These are phyloP conservation scores for Pleurotus sapidus DNA, from an alignment of 768 basidiomycete species.

Conservation along the genomic window DNA sequence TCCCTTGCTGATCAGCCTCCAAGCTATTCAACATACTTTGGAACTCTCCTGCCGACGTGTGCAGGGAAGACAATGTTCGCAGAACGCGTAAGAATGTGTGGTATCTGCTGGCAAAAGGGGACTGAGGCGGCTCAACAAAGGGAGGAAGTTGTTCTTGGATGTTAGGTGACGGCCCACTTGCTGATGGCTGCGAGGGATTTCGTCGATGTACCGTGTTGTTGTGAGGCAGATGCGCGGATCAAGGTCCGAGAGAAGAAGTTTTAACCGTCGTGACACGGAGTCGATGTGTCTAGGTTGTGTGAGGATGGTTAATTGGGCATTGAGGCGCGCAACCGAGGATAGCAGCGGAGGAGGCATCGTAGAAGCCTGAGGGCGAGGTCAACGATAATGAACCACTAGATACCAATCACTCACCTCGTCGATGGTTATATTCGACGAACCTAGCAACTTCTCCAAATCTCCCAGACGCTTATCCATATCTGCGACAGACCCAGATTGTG, in stretches of 20 bases:
- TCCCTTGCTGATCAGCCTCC: slow-evolving; percentile 70
- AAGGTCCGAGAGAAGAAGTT: slow-evolving; percentile 88
- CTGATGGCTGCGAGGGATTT: slow-evolving; percentile 35
- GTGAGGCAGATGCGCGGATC: slow-evolving; percentile 72
- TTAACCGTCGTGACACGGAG: slow-evolving; percentile 90
- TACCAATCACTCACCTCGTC: slow-evolving; percentile 64
- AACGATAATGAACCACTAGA: neutral
- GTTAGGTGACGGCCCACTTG: slow-evolving; percentile 26
- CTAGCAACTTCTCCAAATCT: slow-evolving; percentile 79
- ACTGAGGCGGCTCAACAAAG: slow-evolving; percentile 65
- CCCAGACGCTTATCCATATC: slow-evolving; percentile 85
- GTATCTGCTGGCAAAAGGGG: slow-evolving; percentile 78
- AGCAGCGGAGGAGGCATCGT: slow-evolving; percentile 80
- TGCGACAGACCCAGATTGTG: slow-evolving; percentile 52
- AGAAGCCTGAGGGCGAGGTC: slow-evolving; percentile 42
- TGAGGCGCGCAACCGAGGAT: slow-evolving; percentile 76
- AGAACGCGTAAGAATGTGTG: slow-evolving; percentile 86
- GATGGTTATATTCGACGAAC: slow-evolving; percentile 72
- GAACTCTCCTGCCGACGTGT: slow-evolving; percentile 80
- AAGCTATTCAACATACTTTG: slow-evolving; percentile 60
- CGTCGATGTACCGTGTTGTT: slow-evolving; percentile 43
- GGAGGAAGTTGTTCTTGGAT: slow-evolving; percentile 63
- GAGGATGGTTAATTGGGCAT: slow-evolving; percentile 81
- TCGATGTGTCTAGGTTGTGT: slow-evolving; percentile 97
- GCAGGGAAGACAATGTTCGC: slow-evolving; percentile 78